Evolutionary conservation across 2,329 filamentous ascomycete species (phyloP), one percentile per base, ranked within the genome.

Genomic region (Arachnomyces sp.): DNA sequence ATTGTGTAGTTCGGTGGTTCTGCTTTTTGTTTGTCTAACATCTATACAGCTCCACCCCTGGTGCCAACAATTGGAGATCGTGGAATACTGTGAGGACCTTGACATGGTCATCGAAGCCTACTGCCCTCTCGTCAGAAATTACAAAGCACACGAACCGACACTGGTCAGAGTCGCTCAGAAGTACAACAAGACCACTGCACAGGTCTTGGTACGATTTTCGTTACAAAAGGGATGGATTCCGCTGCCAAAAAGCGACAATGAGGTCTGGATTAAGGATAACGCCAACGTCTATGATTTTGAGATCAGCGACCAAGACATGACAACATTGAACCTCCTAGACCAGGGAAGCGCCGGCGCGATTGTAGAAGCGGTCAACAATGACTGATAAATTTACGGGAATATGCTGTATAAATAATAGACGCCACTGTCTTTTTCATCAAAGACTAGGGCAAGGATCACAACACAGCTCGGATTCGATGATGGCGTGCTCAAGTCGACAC

Each of bases 181-280:
- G 66, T 77, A 92, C 59, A 71, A 71, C 48, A 88, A 83, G 66
- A 77, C 77, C 6, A 77, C 82, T 44, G 82, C 84, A 7, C 88
- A 94, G 69, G 67, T 94, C 7, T 62, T 95, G 53, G 66, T 94
- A 36, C 74, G 87, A 47, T 95, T 86, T 74, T 84, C 83, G 50
- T 61, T 94, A 62, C 84, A 94, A 63, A 89, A 86, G 65, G 82
- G 77, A 3, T 80, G 77, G 59, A 72, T 84, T 28, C 83, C 83
- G 34, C 66, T 88, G 45, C 82, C 84, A 15, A 88, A 88, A 73
- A 86, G 80, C 44, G 81, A 82, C 36, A 82, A 76, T 3, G 72
- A 78, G 0, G 75, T 72, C 21, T 71, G 83, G 9, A 86, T 88
- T 47, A 65, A 69, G 44, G 74, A 79, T 55, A 89, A 88, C 52